Evolutionary conservation across 2,329 filamentous ascomycete genomes (phyloP), one percentile per base, ranked within the genome.

Genomic region (Aspergillus nomiae): DNA sequence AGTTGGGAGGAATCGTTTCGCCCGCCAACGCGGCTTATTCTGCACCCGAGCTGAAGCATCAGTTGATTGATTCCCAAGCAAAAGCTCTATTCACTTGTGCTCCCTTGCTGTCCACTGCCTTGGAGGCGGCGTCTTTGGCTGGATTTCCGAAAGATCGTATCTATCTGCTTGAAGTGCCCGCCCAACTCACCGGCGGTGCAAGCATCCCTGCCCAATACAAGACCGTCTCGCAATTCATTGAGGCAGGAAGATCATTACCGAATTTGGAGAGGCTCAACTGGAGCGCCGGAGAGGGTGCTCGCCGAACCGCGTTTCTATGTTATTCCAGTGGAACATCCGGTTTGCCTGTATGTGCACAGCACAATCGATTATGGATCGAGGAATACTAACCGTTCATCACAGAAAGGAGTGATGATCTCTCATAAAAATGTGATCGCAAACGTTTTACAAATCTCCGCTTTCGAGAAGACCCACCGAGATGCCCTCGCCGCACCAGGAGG

Each of bases 331-430:
- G 91, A 24, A 94, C 91, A 1, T 93, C 90, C 12, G 91, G 91
- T 3, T 78, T 94, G 43, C 91, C 91, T 19, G 89, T 90, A 81
- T 71, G 83, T 74, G 9, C 4, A 30, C 28, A 7, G 12, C 26
- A 12, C 16, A 45, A 11, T 30, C 6, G 41, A 19, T 12, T n/a
- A 24, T 21, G 3, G 19, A 26, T 2, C 9, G 48, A 14, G 3
- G 9, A 10, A n/a, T 12, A 32, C 48, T 51, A 9, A 51, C 28
- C 10, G 19, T n/a, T 28, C 19, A 32, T 48, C 65, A 32, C 62
- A 91, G 87, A 92, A 93, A 89, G 91, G 90, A 51, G 91, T 94
- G 59, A 92, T 92, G 88, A 91, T 94, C 63, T 91, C 90, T 4
- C 91, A 94, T 73, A 80, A 80, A 43, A 94, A 94, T 67, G 89